These are phyloP conservation scores for Hemileccinum rubropunctum DNA, from an alignment of 768 basidiomycete genomes.

Conservation along the genomic window DNA sequence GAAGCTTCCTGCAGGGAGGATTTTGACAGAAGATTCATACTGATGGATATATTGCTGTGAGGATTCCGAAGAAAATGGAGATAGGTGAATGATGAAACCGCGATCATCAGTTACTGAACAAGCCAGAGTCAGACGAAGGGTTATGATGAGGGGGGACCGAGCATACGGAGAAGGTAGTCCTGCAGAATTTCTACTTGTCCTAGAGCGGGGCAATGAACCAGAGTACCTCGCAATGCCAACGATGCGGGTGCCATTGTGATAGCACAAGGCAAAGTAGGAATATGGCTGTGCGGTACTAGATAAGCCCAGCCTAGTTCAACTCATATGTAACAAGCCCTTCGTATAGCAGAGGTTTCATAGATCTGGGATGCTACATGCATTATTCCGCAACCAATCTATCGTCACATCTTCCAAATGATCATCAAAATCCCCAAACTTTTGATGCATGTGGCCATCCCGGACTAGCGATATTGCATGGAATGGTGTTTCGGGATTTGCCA, in stretches of 20 bases:
- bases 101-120: constrained; percentile 30
- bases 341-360: constrained; percentile 5
- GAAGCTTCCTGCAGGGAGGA: constrained; percentile 56
- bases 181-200: constrained; percentile 52
- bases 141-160: background rate
- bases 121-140: constrained; percentile 1
- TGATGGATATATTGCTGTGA: constrained; percentile 35
- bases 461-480: constrained; percentile 48
- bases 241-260: constrained; percentile 9
- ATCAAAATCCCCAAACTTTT: constrained; percentile 74
- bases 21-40: constrained; percentile 17
- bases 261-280: background rate
- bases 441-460: constrained; percentile 47
- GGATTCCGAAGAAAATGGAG: constrained; percentile 32
- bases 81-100: constrained; percentile 54
- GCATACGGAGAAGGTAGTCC: constrained; percentile 53
- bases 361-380: constrained; percentile 27
- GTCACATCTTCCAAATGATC: constrained; percentile 76
- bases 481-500: constrained; percentile 46
- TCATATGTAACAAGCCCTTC: background rate
- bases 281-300: background rate
- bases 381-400: constrained; percentile 47
- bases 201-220: constrained; percentile 55
- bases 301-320: background rate
- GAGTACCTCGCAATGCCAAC: constrained; percentile 44